Conservation (phyloP, 352 stramenopile species). For the Phytophthora sojae region DNA sequence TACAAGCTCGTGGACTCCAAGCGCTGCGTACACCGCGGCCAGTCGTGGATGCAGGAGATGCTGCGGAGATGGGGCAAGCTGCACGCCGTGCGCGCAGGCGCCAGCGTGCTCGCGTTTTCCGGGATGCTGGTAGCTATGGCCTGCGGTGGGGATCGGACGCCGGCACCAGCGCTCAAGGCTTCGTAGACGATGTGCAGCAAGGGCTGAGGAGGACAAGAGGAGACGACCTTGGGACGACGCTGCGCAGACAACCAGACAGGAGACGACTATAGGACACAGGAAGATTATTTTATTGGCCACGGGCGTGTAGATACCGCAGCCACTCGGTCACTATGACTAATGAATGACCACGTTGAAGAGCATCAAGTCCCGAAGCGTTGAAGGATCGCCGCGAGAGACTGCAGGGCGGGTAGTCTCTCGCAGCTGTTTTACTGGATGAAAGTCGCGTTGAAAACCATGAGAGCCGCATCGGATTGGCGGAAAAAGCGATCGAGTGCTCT, state of each 20-base stretch:
- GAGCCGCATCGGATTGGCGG: conserved; percentile 4
- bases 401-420: neutral
- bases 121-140: conserved; percentile 72
- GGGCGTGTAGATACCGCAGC: conserved; percentile 18
- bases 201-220: neutral
- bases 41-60: conserved; percentile 61
- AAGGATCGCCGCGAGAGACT: conserved; percentile 1
- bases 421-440: neutral
- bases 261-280: conserved; percentile 15
- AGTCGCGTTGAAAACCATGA: conserved; percentile 20
- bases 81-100: conserved; percentile 60
- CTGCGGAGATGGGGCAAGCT: conserved; percentile 61
- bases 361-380: neutral
- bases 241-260: neutral
- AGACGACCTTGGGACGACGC: neutral
- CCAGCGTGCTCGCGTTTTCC: conserved; percentile 62
- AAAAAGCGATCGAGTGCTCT: conserved; percentile 13
- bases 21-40: conserved; percentile 43
- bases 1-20: conserved; percentile 62
- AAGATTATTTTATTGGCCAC: conserved; percentile 43
- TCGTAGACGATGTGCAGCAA: conserved; percentile 5
- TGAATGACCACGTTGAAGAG: conserved; percentile 11
- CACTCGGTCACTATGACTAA: conserved; percentile 16
- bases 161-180: conserved; percentile 8
- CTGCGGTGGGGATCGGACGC: conserved; percentile 42